Evolutionary conservation across 2,329 filamentous ascomycete genomes (phyloP), one percentile per base, ranked within the genome.

Genomic region (Alternaria viburni): DNA sequence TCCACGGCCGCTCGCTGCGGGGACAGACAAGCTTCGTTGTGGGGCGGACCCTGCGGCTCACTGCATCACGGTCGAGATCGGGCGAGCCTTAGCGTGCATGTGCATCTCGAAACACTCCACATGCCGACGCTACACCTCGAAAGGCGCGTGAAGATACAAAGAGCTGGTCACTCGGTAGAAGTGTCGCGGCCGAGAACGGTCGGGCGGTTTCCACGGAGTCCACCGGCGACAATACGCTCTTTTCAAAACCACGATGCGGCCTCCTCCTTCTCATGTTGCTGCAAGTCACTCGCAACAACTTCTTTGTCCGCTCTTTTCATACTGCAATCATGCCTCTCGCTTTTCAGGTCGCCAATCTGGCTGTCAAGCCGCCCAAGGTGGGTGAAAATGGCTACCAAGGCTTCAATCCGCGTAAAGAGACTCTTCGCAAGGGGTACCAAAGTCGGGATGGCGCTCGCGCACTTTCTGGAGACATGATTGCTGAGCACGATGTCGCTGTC

Each of bases 331-430:
- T 62, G 51, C 59, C 55, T 45, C 51, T 63, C 28, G 55, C 55
- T 10, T 65, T 65, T 21, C 63, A 65, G 52, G 63, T 62, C 23
- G 59, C 59, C 21, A 59, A 59, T 32, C 59, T 65, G 12, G 50
- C 61, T 2, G 26, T 63, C 12, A 65, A 63, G 25, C 45, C 55
- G 43, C 63, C 63, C 36, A 62, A 62, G 17, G 43, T 56, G 12
- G 63, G 59, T 15, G 63, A 65, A 30, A 63, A 61, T 57, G 54
- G 59, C n/a, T 61, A 61, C 41, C 59, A 58, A 58, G 41, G 59
- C 28, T 64, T 64, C 54, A 64, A 57, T 26, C 64, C 57, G 17
- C 61, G 51, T 23, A 66, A 55, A 46, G 61, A 66, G 32, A 59
- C 49, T 13, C 55, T 64, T 25, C 41, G 30, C 10, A 61, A 64